These are phyloP conservation scores for Lactarius deliciosus DNA, from an alignment of 768 basidiomycete species.

Conservation along the genomic window DNA sequence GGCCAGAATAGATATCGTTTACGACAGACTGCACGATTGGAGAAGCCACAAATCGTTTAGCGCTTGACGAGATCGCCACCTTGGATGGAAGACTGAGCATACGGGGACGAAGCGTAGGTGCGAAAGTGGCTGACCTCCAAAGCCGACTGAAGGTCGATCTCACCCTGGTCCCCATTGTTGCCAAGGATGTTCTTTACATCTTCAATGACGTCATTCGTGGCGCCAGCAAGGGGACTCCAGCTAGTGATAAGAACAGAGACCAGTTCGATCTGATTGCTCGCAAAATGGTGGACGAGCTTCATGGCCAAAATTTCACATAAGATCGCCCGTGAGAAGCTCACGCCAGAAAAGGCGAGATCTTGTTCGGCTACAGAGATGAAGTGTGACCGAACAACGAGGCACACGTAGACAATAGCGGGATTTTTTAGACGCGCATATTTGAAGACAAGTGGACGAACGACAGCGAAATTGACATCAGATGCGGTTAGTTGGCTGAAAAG, in stretches of 20 bases:
- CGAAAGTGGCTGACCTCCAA: slow-evolving; percentile 63
- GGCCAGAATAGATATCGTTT: slow-evolving; percentile 83
- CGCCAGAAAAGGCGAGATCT: slow-evolving; percentile 73
- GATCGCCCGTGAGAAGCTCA: slow-evolving; percentile 69
- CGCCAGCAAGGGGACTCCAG: slow-evolving; percentile 86
- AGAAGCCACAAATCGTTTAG: slow-evolving; percentile 81
- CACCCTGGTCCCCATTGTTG: slow-evolving; percentile 53
- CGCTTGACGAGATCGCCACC: slow-evolving; percentile 86
- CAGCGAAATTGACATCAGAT: slow-evolving; percentile 76
- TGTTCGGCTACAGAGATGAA: slow-evolving; percentile 68
- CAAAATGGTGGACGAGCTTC: slow-evolving; percentile 77
- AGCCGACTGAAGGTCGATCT: slow-evolving; percentile 74
- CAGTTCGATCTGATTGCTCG: slow-evolving; percentile 71
- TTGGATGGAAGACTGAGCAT: slow-evolving; percentile 35
- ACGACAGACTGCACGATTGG: slow-evolving; percentile 86
- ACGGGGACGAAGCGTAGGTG: not conserved
- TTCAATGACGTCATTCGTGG: slow-evolving; percentile 60
- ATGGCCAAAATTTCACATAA: slow-evolving; percentile 88
- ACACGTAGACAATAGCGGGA: slow-evolving; percentile 71
- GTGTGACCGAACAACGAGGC: slow-evolving; percentile 75
- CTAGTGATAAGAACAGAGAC: slow-evolving; percentile 75
- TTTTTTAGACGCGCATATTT: slow-evolving; percentile 80
- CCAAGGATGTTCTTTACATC: slow-evolving; percentile 61
- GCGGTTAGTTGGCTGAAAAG: slow-evolving; percentile 70
- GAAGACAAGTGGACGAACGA: slow-evolving; percentile 73